Evolutionary conservation across 805 yeast genomes (phyloP), one percentile per base, ranked within the genome.

Genomic region (Sugiyamaella mastotermitis): DNA sequence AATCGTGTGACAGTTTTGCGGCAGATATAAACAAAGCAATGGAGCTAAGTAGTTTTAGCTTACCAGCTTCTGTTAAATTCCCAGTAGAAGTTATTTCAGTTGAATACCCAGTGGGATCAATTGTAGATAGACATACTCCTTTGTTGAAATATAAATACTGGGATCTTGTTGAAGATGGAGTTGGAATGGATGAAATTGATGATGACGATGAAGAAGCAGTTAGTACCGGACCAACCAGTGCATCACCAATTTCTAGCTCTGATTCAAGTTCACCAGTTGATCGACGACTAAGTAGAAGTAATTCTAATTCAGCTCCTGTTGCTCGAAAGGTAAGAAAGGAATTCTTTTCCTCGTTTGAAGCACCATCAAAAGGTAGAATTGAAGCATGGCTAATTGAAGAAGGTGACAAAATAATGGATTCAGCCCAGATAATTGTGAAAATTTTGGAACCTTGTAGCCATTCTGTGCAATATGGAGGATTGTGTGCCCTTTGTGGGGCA

Each of bases 401-500:
- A 1, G 80, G 83, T 28, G 86, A 83, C 49, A 78, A 74, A 46
- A 65, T 90, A 13, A 57, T 57, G 9, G 56, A 60, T 21, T 41
- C 61, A 9, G 66, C 68, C 24, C 74, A 73, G 39, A 64, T 64
- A 2, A 63, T 90, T 10, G 69, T 78, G 20, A 63, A 66, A 28
- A 68, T 90, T 11, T 60, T 65, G 30, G 97, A 94, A 55, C 86
- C 94, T 0, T 92, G 98, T 54, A 71, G 85, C 9, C 98, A 92
- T 60, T 76, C 90, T 1, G 87, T 92, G 19, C 97, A 92, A 50
- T 92, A 81, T 55, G 95, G 94, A 10, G 97, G 97, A 0, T 68
- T 90, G 30, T 90, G 98, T 64, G 97, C 96, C 0, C 61, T 85
- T 15, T 90, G 98, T 58, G 97, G 97, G 4, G 76, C 76, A 41